Percentiles rank a stretch among this genome's conserved stretches.
Conservation (phyloP, 73 alveolate genomes). For the Paramecium sexaurelia region DNA sequence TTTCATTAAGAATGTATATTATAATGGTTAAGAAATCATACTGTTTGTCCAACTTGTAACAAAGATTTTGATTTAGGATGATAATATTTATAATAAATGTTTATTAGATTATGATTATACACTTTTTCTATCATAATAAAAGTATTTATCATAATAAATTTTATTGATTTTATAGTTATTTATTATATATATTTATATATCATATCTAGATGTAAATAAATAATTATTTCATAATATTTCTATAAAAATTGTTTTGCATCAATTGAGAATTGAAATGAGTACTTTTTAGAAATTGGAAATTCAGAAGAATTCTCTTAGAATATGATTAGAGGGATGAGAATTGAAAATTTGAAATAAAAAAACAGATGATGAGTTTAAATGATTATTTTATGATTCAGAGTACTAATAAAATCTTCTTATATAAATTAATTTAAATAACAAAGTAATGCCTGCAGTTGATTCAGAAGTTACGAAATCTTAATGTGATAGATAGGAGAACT, state of each 20-base stretch:
- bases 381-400: neutral
- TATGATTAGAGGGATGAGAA: neutral
- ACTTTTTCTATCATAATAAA: too few relatives aligned
- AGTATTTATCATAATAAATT: too few relatives aligned
- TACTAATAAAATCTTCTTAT: neutral
- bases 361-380: neutral
- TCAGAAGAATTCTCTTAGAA: neutral
- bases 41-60: neutral
- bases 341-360: neutral
- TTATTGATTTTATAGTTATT: too few relatives aligned
- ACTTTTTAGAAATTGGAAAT: neutral
- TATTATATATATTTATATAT: too few relatives aligned
- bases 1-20: neutral
- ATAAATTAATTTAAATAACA: neutral
- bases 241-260: too few relatives aligned
- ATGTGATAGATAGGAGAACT: neutral
- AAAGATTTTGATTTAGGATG: neutral
- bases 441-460: neutral
- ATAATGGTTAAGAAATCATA: neutral
- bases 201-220: too few relatives aligned
- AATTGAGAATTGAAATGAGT: neutral
- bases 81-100: too few relatives aligned
- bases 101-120: too few relatives aligned
- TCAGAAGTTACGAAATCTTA: neutral
- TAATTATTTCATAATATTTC: too few relatives aligned